Evolutionary conservation across 306 rosid genomes (phyloP), one percentile per base, ranked within the genome.

Genomic region (Chamaecrista fasciculata): DNA sequence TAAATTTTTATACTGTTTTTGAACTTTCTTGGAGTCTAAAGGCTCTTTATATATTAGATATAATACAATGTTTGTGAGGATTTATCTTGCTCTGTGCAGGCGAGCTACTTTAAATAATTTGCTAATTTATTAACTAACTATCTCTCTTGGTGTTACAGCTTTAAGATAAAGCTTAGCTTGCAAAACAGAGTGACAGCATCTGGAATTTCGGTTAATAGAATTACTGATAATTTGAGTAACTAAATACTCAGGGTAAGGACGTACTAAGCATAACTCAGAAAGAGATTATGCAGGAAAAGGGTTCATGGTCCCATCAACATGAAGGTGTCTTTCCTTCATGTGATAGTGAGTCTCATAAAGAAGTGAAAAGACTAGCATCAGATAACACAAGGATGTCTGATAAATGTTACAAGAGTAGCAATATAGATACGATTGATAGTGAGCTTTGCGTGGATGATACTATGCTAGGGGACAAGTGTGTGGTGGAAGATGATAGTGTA

Each of bases 391-490:
- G 81, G 72, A 79, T 79, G 71, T 62, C 87, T 19, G 73, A 66
- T 62, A 69, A 73, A 29, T 78, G 85, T 66, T 81, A 76, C 59
- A 79, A 86, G 81, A 79, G 72, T 55, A 73, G 63, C 53, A 72
- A 86, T 46, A 34, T 79, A 51, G 85, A 84, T 79, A 79, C 86
- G 43, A 74, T 74, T 36, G 81, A 71, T 20, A 69, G 69, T 8
- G 84, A 84, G 78, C 77, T 77, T 67, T 80, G 87, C 73, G 62
- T 74, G 2, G 81, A 82, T 62, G 89, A 82, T 66, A 62, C 79
- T 57, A 67, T 86, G 71, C 73, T 84, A 73, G 88, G 81, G 67
- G 89, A 79, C 56, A 85, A 78, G 70, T 84, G 87, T 74, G 68
- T 66, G 48, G 82, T 82, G 72, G 89, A 71, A 44, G 84, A 86